Evolutionary conservation across 2,329 filamentous ascomycete species (phyloP).

Genomic region (Trichoderma lentiforme): DNA sequence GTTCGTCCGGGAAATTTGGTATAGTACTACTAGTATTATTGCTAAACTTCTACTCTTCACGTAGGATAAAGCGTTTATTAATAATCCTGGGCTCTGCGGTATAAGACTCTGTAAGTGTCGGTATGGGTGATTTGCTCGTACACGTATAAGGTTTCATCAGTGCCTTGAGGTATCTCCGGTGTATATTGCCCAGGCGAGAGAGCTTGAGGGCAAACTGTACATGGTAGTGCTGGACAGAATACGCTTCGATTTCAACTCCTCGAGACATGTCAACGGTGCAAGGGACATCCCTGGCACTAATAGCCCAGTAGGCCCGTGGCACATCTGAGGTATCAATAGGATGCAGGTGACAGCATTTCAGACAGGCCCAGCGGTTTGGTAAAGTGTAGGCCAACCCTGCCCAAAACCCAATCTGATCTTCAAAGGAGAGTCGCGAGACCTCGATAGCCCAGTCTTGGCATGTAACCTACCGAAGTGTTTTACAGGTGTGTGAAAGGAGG

Average conservation of each 20-base stretch:
- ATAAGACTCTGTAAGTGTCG: not conserved
- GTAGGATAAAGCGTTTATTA: not conserved
- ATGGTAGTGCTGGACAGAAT: not conserved
- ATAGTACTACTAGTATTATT: not conserved
- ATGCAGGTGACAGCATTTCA: no score
- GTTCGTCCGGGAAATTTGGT: not conserved
- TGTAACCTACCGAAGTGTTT: not conserved
- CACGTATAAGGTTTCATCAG: not conserved
- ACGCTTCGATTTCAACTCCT: not conserved
- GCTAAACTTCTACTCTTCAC: not conserved
- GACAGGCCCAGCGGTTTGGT: no score
- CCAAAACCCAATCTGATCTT: no score
- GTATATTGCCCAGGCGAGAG: not conserved
- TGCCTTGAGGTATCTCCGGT: not conserved
- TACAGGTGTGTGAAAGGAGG: not conserved
- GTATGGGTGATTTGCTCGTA: not conserved
- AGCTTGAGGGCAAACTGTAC: not conserved
- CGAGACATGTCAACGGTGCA: not conserved
- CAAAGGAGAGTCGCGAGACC: no score
- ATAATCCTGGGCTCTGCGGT: not conserved
- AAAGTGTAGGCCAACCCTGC: no score
- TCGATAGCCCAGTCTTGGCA: not conserved
- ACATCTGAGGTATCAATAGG: no score
- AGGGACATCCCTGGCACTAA: not conserved
- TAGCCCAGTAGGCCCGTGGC: no score